Conservation (phyloP, 192 early-diverging fungal genomes). For the Tieghemiomyces parasiticus region DNA sequence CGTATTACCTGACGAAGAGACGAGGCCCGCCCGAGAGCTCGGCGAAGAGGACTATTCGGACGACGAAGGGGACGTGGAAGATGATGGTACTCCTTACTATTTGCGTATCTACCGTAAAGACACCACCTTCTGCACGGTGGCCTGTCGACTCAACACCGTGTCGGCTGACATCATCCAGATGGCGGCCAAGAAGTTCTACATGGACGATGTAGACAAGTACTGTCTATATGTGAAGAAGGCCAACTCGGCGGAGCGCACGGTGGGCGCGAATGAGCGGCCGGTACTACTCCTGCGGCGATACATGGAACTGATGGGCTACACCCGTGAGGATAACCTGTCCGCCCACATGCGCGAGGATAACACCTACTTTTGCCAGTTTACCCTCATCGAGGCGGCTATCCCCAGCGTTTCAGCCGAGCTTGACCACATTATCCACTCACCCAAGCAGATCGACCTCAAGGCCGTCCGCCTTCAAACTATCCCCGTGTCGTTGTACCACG, state of each 20-base stretch:
- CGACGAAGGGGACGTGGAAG: constrained; percentile 19
- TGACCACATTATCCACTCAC: constrained; percentile 30
- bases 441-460: constrained; percentile 52
- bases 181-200: constrained; percentile 69
- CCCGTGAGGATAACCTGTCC: constrained; percentile 57
- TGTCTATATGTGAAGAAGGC: constrained; percentile 28
- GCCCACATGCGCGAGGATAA: constrained; percentile 72
- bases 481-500: constrained; percentile 56
- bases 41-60: constrained; percentile 14
- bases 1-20: constrained; percentile 29
- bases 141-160: constrained; percentile 46
- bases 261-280: constrained; percentile 53
- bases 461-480: constrained; percentile 59
- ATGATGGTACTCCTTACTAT: constrained; percentile 25
- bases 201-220: constrained; percentile 44
- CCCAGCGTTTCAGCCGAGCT: constrained; percentile 25
- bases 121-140: constrained; percentile 65
- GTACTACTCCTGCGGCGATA: constrained; percentile 52
- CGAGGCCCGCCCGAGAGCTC: constrained; percentile 20
- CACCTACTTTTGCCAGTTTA: constrained; percentile 70
- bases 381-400: constrained; percentile 40
- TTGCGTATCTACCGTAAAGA: constrained; percentile 69
- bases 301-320: constrained; percentile 69
- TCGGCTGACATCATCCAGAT: constrained; percentile 58
- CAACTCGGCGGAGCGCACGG: constrained; percentile 47